Conservation (phyloP, 768 basidiomycete species). For the Auriscalpium orientale region DNA sequence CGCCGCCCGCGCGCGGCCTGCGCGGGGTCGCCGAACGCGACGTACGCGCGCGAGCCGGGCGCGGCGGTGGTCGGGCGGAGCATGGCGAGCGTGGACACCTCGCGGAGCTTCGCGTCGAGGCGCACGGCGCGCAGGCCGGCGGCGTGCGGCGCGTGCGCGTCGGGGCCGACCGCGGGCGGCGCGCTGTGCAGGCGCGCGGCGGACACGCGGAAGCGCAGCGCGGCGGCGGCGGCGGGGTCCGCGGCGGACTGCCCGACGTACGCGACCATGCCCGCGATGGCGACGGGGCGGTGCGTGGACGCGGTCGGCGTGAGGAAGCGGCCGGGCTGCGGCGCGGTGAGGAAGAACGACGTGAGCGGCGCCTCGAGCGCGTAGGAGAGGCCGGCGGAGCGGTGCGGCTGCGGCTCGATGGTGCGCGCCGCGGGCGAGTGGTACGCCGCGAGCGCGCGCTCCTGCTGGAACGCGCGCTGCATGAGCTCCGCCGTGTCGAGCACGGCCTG, state of each 20-base stretch:
- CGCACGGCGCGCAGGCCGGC: background rate
- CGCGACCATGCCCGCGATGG: conserved; percentile 39
- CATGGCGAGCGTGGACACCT: too few relatives aligned
- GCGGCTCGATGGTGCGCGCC: conserved; percentile 44
- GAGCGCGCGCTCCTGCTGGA: conserved; percentile 30
- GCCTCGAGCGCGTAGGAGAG: conserved; percentile 53
- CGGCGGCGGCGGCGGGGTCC: background rate
- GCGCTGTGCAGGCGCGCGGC: background rate
- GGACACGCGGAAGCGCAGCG: background rate
- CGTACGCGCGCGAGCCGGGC: too few relatives aligned
- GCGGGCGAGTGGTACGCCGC: conserved; percentile 15
- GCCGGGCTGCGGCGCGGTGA: conserved; percentile 48
- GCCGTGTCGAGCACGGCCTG: conserved; percentile 6
- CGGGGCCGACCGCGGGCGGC: background rate
- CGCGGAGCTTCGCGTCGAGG: too few relatives aligned
- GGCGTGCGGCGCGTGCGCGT: background rate
- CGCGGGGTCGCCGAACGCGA: too few relatives aligned
- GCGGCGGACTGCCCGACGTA: conserved; percentile 11
- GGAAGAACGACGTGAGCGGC: conserved; percentile 44
- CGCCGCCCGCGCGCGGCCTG: too few relatives aligned
- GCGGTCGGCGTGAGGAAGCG: conserved; percentile 28
- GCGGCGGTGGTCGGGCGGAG: too few relatives aligned
- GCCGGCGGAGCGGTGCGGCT: conserved; percentile 58
- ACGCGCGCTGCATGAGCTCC: conserved; percentile 24
- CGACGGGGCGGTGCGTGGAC: conserved; percentile 21